phyloP scores from a whole-genome alignment of 495 filamentous ascomycete species.

The Cudoniella acicularis region DNA sequence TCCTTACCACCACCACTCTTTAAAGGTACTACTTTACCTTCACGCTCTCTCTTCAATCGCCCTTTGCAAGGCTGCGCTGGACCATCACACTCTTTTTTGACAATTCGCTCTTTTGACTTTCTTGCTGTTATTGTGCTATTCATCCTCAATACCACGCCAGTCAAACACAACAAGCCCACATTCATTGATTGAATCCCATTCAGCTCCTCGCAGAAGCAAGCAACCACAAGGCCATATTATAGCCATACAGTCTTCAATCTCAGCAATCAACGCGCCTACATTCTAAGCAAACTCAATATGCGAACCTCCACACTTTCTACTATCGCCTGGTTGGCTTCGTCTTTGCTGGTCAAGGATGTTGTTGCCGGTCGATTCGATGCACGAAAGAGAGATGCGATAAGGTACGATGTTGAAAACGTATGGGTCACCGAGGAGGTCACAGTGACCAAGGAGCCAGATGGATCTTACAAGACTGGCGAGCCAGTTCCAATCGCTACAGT shows the following conservation, averaged over 20 bases:
- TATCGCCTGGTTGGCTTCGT: constrained; percentile 18
- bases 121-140: not conserved
- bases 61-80: constrained; percentile 1
- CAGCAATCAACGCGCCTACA: not conserved
- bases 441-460: constrained; percentile 15
- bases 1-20: not conserved
- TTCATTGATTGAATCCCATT: constrained; percentile 2
- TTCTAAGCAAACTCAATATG: constrained; percentile 11
- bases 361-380: constrained; percentile 14
- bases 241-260: too few relatives aligned
- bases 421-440: constrained; percentile 14
- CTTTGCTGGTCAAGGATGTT: constrained; percentile 27
- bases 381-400: constrained; percentile 12
- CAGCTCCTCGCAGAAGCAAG: not conserved
- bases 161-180: not conserved
- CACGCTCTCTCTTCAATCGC: not conserved
- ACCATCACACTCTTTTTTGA: constrained; percentile 5
- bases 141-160: not conserved
- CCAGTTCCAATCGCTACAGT: constrained; percentile 10
- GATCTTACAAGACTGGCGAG: constrained; percentile 8
- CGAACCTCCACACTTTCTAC: constrained; percentile 11
- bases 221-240: too few relatives aligned
- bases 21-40: not conserved
- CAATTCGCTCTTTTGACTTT: constrained; percentile 6
- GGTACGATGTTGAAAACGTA: not conserved